Base-by-base conservation (phyloP, 495 filamentous ascomycete species). In the Aspergillus carlsbadensis region DNA sequence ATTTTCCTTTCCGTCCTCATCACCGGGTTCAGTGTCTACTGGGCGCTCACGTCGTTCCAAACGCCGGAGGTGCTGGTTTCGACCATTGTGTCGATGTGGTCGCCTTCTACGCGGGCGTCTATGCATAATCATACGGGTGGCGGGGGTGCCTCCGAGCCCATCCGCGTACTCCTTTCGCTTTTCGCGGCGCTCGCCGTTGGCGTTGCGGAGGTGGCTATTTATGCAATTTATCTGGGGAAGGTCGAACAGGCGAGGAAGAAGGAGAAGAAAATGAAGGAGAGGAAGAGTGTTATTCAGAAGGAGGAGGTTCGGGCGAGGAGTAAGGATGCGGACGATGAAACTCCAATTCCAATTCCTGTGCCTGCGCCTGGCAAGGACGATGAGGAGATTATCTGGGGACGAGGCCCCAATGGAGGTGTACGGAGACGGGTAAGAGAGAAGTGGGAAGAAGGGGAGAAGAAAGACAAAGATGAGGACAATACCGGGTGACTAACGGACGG, bases 191-290 rank as follows among this genome's bases (percentile, higher is more conserved):
- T 78, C 35, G 57, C 89, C 17, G 90, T 97, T 20, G 92, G 87
- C 3, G 75, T 95, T 42, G 92, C 91, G 5, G 94, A 98, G 70
- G 87, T 94, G 10, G 85, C 86, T 20, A 84, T 98, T 35, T 97
- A 98, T 70, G 84, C 81, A 10, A 90, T 91, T 6, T 98, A 96
- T 73, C 70, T 96, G 39, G 80, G 86, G 73, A 85, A 91, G 65
- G 72, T 96, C 24, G 81, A 84, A 24, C 78, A 89, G 65, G 90
- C 90, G 1, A 87, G 87, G 61, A 77, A 72, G 39, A 81, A 77
- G 53, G 87, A 90, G 60, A 83, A 77, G 69, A 79, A 73, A 37
- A 67, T 83, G 48, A 82, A 77, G 53, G 91, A 96, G 72, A 70
- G 80, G 52, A 95, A 93, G 68, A 77, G 86, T 52, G 78, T 91